Base-by-base conservation (phyloP, 441 rosid species). In the Codiaeum variegatum region DNA sequence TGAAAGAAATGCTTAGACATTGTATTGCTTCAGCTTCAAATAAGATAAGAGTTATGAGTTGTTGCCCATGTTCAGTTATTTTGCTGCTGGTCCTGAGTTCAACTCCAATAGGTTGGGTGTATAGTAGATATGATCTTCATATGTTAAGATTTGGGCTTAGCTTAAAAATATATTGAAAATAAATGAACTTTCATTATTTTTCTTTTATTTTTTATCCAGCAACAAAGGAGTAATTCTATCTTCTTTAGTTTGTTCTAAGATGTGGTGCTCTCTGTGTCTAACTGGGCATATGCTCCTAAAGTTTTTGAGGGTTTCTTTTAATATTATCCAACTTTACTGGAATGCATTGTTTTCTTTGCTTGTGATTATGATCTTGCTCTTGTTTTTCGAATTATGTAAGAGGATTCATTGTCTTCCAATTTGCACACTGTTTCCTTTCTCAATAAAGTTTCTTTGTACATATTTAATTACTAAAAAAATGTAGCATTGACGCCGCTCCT, bases 161-260 rank as follows among this genome's bases (percentile, higher is more conserved):
- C 70, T 66, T 66, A 66, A 47, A 6, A 42, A 59, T 28, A 32
- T 18, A 69, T 36, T 49, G 11, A 26, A 69, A 16, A 40, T 69
- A 15, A 24, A 19, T 70, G n/a, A 44, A 32, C 26, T 8, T 40
- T 28, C 12, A 6, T 46, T 42, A 11, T 42, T 13, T 42, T 34
- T 26, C n/a, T 55, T 5, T 59, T 40, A 40, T 58, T 3, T 21
- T 38, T 10, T 54, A 5, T 59, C 31, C 36, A 18, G 49, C n/a
- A 65, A 23, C 40, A 66, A 51, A 31, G 56, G 31, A 49, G 36
- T n/a, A 9, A 67, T 26, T 1, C 60, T 10, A 46, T 3, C 8
- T 24, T 7, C 44, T 40, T 9, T 9, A 9, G 44, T 40, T 40
- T 40, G 12, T 40, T 40, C 2, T 40, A 40, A 40, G 11, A 40